These are phyloP conservation scores for Thecaphora frezii DNA, from an alignment of 1,284 basidiomycete genomes.

Conservation along the genomic window DNA sequence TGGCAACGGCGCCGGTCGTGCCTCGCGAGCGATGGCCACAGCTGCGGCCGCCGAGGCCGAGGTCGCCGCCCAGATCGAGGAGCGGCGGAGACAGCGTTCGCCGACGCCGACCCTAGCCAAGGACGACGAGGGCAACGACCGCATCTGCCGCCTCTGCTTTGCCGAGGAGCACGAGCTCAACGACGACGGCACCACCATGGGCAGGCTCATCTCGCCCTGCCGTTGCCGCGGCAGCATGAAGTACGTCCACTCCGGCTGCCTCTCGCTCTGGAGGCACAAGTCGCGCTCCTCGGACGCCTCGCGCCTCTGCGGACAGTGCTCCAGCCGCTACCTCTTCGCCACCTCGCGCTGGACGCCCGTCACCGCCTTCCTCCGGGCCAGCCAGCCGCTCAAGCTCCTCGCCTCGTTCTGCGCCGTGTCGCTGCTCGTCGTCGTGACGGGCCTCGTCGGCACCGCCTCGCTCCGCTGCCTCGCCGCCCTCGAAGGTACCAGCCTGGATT, in stretches of 20 bases:
- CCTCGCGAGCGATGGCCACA: not conserved
- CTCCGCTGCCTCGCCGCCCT: constrained; percentile 11
- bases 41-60: not conserved
- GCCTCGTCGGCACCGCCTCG: constrained; percentile 6
- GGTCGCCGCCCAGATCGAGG: not conserved
- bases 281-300: constrained; percentile 19
- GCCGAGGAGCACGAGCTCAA: constrained; percentile 20
- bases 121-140: constrained; percentile 15
- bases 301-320: constrained; percentile 24
- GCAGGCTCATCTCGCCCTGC: constrained; percentile 25
- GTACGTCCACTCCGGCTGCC: constrained; percentile 29
- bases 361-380: constrained; percentile 24
- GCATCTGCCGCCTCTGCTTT: constrained; percentile 33
- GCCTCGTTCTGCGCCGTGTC: constrained; percentile 16
- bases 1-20: not conserved
- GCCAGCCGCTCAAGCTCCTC: constrained; percentile 26
- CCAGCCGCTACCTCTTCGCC: constrained; percentile 22
- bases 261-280: constrained; percentile 27
- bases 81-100: not conserved
- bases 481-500: constrained; percentile 12
- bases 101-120: not conserved
- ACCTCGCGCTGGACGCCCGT: constrained; percentile 15
- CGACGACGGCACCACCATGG: constrained; percentile 26
- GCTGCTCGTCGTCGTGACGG: constrained; percentile 9
- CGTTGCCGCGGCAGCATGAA: constrained; percentile 35